Percentiles rank a stretch among this genome's conserved stretches.
phyloP scores from a whole-genome alignment of 768 basidiomycete species.

The Pulveroboletus ravenelii region DNA sequence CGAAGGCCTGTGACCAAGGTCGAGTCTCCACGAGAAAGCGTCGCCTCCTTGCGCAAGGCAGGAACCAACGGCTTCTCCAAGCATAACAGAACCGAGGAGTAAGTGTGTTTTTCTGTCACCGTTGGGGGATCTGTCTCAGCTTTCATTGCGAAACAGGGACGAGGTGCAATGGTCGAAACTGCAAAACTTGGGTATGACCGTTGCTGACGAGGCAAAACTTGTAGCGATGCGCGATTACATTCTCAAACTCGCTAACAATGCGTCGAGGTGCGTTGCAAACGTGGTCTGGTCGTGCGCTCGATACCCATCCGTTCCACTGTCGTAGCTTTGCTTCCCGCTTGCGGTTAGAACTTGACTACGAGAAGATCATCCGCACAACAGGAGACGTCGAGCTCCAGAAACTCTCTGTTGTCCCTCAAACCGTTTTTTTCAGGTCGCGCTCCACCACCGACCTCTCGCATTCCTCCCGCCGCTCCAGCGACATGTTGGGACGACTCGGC shows the following conservation, averaged over 20 bases:
- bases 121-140: not conserved
- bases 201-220: constrained; percentile 78
- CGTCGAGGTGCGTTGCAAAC: constrained; percentile 53
- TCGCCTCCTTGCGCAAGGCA: constrained; percentile 57
- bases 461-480: constrained; percentile 41
- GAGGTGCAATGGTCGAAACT: constrained; percentile 70
- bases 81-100: constrained; percentile 74
- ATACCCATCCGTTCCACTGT: not conserved
- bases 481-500: constrained; percentile 43
- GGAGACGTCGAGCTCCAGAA: constrained; percentile 78
- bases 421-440: constrained; percentile 70
- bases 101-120: constrained; percentile 22
- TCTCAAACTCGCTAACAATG: constrained; percentile 74
- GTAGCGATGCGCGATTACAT: constrained; percentile 87
- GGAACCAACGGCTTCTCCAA: constrained; percentile 36
- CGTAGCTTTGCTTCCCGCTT: constrained; percentile 64
- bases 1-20: constrained; percentile 43
- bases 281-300: not conserved
- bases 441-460: constrained; percentile 35
- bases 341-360: constrained; percentile 57
- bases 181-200: constrained; percentile 83
- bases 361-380: constrained; percentile 57
- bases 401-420: constrained; percentile 85
- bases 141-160: constrained; percentile 48
- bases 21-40: constrained; percentile 70